These are phyloP conservation scores for Rhinocladiella similis DNA, from an alignment of 2,329 filamentous ascomycete genomes.

Conservation along the genomic window DNA sequence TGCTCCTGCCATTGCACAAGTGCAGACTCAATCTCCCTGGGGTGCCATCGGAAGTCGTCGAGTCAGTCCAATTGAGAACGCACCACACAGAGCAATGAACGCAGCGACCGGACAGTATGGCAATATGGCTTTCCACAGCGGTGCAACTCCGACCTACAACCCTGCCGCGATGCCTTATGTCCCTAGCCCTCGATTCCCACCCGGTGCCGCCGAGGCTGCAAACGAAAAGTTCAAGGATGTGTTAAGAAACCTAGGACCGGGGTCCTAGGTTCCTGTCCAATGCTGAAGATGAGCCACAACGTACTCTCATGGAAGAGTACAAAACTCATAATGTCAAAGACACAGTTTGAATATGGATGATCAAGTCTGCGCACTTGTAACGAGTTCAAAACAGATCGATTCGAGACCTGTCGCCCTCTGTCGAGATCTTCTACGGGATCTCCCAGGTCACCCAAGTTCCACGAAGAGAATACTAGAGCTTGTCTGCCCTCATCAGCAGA, in stretches of 20 bases:
- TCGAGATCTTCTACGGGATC: no score
- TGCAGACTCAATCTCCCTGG: slow-evolving; percentile 10
- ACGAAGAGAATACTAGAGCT: no score
- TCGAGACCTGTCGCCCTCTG: no score
- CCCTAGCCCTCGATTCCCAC: neutral
- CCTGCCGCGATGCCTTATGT: slow-evolving; percentile 1
- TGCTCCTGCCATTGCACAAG: no score
- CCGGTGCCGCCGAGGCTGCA: neutral
- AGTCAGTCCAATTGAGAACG: neutral
- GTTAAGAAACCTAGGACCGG: slow-evolving; percentile 11
- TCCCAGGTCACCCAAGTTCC: no score
- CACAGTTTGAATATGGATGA: no score
- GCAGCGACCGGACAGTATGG: neutral
- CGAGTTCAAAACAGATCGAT: no score
- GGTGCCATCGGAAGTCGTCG: slow-evolving; percentile 16
- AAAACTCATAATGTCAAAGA: no score
- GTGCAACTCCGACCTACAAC: neutral
- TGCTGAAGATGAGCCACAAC: neutral
- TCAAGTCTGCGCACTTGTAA: no score
- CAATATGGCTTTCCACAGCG: neutral
- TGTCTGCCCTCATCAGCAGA: no score
- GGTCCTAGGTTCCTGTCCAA: neutral
- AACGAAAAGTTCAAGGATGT: slow-evolving; percentile 12
- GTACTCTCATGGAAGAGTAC: no score
- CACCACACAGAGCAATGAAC: neutral